phyloP scores from a whole-genome alignment of 768 basidiomycete genomes.

The Leccinum uliginosum region DNA sequence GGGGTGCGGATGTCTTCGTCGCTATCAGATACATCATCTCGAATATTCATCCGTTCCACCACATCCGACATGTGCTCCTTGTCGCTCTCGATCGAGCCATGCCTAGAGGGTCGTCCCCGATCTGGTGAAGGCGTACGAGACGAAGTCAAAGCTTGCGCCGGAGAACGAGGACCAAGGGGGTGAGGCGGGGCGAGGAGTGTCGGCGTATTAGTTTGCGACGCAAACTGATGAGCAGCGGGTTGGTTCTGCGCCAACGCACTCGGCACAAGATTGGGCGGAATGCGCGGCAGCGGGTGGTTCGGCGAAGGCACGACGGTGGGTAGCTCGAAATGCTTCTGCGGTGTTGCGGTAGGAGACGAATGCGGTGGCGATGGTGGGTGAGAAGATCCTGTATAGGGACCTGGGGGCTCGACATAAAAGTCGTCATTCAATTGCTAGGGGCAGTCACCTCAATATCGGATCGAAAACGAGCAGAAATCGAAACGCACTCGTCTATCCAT shows the following conservation, averaged over 20 bases:
- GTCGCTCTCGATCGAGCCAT: slow-evolving; percentile 23
- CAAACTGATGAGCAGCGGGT: slow-evolving; percentile 15
- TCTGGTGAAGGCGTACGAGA: slow-evolving; percentile 75
- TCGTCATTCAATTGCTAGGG: slow-evolving; percentile 25
- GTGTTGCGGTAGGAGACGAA: slow-evolving; percentile 26
- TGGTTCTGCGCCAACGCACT: slow-evolving; percentile 13
- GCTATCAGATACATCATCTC: slow-evolving; percentile 16
- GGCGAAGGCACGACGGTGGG: slow-evolving; percentile 29
- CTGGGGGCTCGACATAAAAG: slow-evolving; percentile 14
- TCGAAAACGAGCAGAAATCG: slow-evolving; percentile 25
- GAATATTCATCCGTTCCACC: slow-evolving; percentile 27
- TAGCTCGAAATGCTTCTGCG: slow-evolving; percentile 30
- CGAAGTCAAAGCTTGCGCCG: slow-evolving; percentile 39
- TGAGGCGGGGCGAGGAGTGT: slow-evolving; percentile 60
- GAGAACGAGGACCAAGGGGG: slow-evolving; percentile 70
- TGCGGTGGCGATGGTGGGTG: slow-evolving; percentile 26
- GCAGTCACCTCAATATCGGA: slow-evolving; percentile 5
- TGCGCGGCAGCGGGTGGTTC: slow-evolving; percentile 37
- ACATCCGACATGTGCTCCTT: slow-evolving; percentile 22
- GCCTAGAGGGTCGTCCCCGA: slow-evolving; percentile 25
- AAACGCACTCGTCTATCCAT: slow-evolving; percentile 58
- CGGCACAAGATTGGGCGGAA: slow-evolving; percentile 28
- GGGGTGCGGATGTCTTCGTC: slow-evolving; percentile 36
- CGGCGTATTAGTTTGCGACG: slow-evolving; percentile 26
- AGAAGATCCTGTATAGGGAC: slow-evolving; percentile 24